Evolutionary conservation across 2,329 filamentous ascomycete genomes (phyloP), one percentile per base, ranked within the genome.

Genomic region (Talaromyces sp.): DNA sequence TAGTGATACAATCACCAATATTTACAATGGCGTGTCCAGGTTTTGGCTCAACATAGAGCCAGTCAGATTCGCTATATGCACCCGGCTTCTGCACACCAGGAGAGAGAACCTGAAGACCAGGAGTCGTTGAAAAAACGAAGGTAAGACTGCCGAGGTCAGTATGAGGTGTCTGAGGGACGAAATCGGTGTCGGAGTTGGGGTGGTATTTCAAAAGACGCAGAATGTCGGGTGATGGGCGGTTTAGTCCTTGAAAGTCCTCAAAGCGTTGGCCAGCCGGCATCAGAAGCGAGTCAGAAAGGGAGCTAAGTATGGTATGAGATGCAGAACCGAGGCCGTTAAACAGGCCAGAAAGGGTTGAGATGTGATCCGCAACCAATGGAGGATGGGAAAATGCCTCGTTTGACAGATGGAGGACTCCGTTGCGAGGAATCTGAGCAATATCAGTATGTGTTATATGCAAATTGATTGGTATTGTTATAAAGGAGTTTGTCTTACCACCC

Each of bases 51-150:
- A 59, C 37, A 16, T 59, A 59, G 37, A 43, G 56, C 56, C 56
- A 59, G n/a, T 59, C 56, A 58, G 54, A 58, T n/a, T 58, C 54
- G 24, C 54, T 58, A 35, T 33, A 41, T 58, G 54, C 54, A 13
- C 54, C 54, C 16, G 35, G 35, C 9, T 33, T 58, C 24, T 58
- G 54, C 56, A 59, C 22, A 11, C 56, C 56, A 7, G 56, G 56
- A 0, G 69, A 66, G 3, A 71, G 68, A 22, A 71, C 67, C 41
- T 65, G 69, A 19, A 71, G 65, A 3, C 66, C 67, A 52, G 65
- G 13, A 3, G 47, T 63, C 69, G 67, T 70, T 9, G 60, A 59
- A 43, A 59, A 59, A 10, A 59, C 56, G 31, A 59, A 43, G 5
- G 56, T 45, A 19, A 59, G 37, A 31, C 56, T 59, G 3, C 56